A percentile compares a stretch with the other conserved stretches of the same genome.
These are phyloP conservation scores for Ascochyta clinopodiicola DNA, from an alignment of 2,329 filamentous ascomycete genomes.

Conservation along the genomic window DNA sequence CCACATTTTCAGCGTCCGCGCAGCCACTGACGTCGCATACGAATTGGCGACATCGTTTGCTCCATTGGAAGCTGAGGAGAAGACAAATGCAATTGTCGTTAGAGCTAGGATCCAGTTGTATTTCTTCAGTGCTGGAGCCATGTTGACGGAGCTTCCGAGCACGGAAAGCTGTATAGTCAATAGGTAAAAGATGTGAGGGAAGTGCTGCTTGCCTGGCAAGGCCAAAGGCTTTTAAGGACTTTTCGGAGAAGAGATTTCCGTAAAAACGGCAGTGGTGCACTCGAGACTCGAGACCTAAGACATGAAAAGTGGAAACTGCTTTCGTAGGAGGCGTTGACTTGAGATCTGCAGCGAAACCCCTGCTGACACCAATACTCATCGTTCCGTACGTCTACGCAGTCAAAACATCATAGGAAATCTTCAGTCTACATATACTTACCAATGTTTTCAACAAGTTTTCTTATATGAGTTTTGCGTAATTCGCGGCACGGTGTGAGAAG, in stretches of 20 bases:
- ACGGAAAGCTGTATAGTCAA: too few relatives aligned
- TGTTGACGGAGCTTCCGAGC: too few relatives aligned
- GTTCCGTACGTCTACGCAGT: neutral
- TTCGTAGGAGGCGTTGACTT: neutral
- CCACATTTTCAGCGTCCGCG: constrained; percentile 59
- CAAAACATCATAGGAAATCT: neutral
- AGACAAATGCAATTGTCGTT: constrained; percentile 49
- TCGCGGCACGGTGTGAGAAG: neutral
- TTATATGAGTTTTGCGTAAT: neutral
- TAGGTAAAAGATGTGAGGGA: too few relatives aligned
- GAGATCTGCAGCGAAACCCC: neutral
- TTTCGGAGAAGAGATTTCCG: neutral
- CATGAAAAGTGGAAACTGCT: neutral
- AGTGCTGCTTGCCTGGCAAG: too few relatives aligned
- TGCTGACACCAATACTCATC: neutral
- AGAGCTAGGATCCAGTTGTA: constrained; percentile 55
- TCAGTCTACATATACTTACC: neutral
- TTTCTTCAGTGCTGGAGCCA: constrained; percentile 15
- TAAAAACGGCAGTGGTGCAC: too few relatives aligned
- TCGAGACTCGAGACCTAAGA: neutral
- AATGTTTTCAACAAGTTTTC: neutral
- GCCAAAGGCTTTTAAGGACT: neutral
- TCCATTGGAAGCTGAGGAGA: constrained; percentile 47
- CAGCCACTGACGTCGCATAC: constrained; percentile 58
- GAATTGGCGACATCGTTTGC: constrained; percentile 63